A percentile compares a stretch with the other conserved stretches of the same genome.
These are phyloP conservation scores for Vigna reflexopilosa DNA, from an alignment of 306 rosid species.

Conservation along the genomic window DNA sequence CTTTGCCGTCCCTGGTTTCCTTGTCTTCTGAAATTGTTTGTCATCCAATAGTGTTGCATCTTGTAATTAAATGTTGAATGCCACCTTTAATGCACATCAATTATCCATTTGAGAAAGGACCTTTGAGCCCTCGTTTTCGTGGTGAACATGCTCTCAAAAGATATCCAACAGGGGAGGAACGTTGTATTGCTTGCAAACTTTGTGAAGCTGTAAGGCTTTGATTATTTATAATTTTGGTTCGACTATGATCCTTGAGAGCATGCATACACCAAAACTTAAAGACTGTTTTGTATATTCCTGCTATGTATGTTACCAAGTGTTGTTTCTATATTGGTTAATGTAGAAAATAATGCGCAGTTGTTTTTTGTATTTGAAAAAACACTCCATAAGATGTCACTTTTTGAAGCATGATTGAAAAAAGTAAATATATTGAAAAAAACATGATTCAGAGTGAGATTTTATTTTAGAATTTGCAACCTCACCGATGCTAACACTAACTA, in stretches of 20 bases:
- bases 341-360: constrained; percentile 14
- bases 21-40: constrained; percentile 40
- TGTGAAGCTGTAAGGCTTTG: constrained; percentile 93
- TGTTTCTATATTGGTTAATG: constrained; percentile 32
- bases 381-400: background rate
- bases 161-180: constrained; percentile 98
- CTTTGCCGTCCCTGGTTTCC: too few relatives aligned
- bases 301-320: constrained; percentile 11
- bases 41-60: constrained; percentile 30
- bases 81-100: constrained; percentile 71
- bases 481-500: background rate
- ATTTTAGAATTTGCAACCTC: background rate
- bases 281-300: background rate
- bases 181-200: constrained; percentile 99
- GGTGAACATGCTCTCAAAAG: constrained; percentile 99
- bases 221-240: constrained; percentile 35
- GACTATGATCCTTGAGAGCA: constrained; percentile 18
- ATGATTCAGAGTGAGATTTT: background rate
- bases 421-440: background rate
- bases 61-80: constrained; percentile 34
- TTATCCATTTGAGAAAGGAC: constrained; percentile 99
- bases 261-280: constrained; percentile 18
- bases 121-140: constrained; percentile 99
- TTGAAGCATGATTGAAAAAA: too few relatives aligned
- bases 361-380: background rate